Conservation (phyloP, 2,329 filamentous ascomycete genomes). For the Pestalotiopsis fici region DNA sequence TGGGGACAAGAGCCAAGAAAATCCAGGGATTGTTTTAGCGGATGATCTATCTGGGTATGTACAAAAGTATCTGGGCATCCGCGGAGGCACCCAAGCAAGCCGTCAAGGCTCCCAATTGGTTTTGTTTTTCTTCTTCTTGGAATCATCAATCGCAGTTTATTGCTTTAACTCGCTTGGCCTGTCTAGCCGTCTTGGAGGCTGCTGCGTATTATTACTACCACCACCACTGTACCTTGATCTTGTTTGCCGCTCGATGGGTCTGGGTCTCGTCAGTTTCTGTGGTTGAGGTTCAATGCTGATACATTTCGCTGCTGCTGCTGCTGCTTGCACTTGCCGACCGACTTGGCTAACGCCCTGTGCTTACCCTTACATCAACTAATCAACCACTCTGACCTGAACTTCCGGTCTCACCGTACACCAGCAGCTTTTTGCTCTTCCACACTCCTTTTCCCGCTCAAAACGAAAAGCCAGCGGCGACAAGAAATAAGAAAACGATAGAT, state of each 20-base stretch:
- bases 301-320: not conserved
- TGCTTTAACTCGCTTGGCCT: slow-evolving; percentile 5
- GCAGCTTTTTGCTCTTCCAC: not conserved
- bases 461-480: slow-evolving; percentile 4
- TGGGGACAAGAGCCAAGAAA: not conserved
- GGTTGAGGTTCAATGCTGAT: not conserved
- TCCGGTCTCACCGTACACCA: not conserved
- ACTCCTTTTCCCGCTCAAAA: slow-evolving; percentile 1
- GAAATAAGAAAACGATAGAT: not conserved
- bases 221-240: not conserved
- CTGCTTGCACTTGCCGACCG: not conserved
- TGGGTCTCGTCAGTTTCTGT: not conserved
- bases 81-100: slow-evolving; percentile 17
- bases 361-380: slow-evolving; percentile 7
- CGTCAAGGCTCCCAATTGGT: slow-evolving; percentile 2
- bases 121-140: not conserved
- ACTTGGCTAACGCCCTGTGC: not conserved
- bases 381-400: not conserved
- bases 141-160: slow-evolving; percentile 12
- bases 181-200: slow-evolving; percentile 11
- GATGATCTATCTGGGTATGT: slow-evolving; percentile 26
- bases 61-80: slow-evolving; percentile 29
- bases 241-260: not conserved
- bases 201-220: not conserved
- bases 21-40: slow-evolving; percentile 19